A percentile compares a stretch with the other conserved stretches of the same genome.
Conservation (phyloP, 345 rosid species). For the Hirschfeldia incana region DNA sequence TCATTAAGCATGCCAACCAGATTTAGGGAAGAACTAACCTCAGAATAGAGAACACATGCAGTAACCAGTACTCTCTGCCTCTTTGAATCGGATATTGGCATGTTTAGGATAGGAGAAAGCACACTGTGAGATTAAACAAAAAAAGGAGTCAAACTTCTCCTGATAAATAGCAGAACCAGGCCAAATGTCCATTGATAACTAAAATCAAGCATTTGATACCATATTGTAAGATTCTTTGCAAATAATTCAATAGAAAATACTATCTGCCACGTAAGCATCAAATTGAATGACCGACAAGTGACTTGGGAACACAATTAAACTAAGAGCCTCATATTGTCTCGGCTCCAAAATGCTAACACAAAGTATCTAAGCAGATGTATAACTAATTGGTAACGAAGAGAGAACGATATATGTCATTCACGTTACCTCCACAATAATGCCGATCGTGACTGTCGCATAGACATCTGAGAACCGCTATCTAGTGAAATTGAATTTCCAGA, state of each 20-base stretch:
- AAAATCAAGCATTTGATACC: not conserved
- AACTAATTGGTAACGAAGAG: slow-evolving; percentile 19
- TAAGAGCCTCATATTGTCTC: slow-evolving; percentile 15
- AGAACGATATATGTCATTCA: slow-evolving; percentile 9
- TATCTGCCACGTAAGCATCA: not conserved
- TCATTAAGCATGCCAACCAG: slow-evolving; percentile 23
- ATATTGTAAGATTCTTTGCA: not conserved
- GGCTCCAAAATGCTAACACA: slow-evolving; percentile 22
- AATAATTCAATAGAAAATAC: slow-evolving; percentile 1
- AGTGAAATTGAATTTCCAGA: slow-evolving; percentile 43
- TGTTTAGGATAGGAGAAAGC: slow-evolving; percentile 92
- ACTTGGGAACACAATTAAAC: slow-evolving; percentile 12
- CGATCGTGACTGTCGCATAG: slow-evolving; percentile 71
- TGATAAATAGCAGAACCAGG: slow-evolving; percentile 27
- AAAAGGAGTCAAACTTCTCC: slow-evolving; percentile 25
- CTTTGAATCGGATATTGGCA: slow-evolving; percentile 97
- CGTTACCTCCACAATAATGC: slow-evolving; percentile 94
- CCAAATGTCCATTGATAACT: slow-evolving; percentile 3
- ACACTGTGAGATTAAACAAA: slow-evolving; percentile 56
- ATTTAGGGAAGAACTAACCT: slow-evolving; percentile 66
- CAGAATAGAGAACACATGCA: slow-evolving; percentile 94
- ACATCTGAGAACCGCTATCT: slow-evolving; percentile 58
- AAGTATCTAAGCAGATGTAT: slow-evolving; percentile 23
- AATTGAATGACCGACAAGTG: slow-evolving; percentile 13
- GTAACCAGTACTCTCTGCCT: slow-evolving; percentile 97